phyloP scores from a whole-genome alignment of 163 green algal species.

The Chlorella variabilis region DNA sequence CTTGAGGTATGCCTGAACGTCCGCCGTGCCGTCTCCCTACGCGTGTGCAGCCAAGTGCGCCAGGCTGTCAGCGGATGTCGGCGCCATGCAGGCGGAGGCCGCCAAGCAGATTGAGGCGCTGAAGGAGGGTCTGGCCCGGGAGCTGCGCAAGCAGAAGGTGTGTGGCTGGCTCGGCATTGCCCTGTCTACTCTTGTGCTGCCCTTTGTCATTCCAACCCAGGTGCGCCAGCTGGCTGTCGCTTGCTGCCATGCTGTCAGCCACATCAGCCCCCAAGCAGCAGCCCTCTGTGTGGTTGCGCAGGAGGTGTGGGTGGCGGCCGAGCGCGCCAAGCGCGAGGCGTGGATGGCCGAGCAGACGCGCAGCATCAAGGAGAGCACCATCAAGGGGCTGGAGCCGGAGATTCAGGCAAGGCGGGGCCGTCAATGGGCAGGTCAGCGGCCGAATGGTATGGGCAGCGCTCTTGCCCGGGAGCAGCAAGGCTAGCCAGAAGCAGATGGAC shows the following conservation, averaged over 20 bases:
- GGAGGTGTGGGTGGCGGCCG: slow-evolving; percentile 67
- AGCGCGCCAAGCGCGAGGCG: slow-evolving; percentile 64
- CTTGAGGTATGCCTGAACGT: background rate
- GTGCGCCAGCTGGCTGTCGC: no score
- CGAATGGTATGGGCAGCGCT: no score
- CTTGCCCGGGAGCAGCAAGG: no score
- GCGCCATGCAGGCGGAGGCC: slow-evolving; percentile 25
- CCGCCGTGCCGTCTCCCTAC: background rate
- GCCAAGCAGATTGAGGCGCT: slow-evolving; percentile 43
- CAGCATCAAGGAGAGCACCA: slow-evolving; percentile 82
- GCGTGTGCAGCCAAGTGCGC: slow-evolving; percentile 36
- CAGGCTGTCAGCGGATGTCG: slow-evolving; percentile 43
- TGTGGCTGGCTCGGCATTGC: background rate
- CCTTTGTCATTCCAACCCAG: no score
- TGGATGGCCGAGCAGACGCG: slow-evolving; percentile 76
- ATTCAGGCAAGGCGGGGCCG: slow-evolving; percentile 45
- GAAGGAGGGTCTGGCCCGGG: slow-evolving; percentile 67
- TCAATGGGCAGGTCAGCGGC: no score
- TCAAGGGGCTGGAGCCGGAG: slow-evolving; percentile 75
- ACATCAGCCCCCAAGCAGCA: background rate
- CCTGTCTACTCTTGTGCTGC: background rate
- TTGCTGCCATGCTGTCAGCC: no score
- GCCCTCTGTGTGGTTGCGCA: background rate
- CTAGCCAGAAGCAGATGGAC: no score
- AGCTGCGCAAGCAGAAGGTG: slow-evolving; percentile 73